These are phyloP conservation scores for Keithomyces neogunnii DNA, from an alignment of 2,329 filamentous ascomycete species.

Conservation along the genomic window DNA sequence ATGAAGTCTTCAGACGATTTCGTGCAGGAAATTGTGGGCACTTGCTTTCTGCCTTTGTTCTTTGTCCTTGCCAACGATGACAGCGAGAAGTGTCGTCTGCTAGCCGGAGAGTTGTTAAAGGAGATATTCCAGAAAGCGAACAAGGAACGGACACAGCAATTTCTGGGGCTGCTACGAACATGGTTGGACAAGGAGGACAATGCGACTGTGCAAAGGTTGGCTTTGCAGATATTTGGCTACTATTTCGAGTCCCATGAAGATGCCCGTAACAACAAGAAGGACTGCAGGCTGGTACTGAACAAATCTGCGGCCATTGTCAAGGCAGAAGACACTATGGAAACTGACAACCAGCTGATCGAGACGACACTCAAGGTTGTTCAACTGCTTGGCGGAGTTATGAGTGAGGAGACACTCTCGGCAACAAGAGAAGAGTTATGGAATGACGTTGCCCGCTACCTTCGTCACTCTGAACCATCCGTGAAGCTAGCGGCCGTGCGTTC, in stretches of 20 bases:
- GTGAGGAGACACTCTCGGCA: slow-evolving; percentile 52
- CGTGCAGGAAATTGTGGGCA: slow-evolving; percentile 71
- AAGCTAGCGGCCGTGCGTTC: slow-evolving; percentile 70
- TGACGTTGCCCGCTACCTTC: slow-evolving; percentile 58
- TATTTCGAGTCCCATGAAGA: slow-evolving; percentile 67
- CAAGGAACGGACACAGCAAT: slow-evolving; percentile 59
- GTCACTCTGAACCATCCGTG: slow-evolving; percentile 63
- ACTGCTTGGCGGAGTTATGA: slow-evolving; percentile 59
- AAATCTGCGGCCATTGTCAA: slow-evolving; percentile 45
- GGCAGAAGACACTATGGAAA: slow-evolving; percentile 41
- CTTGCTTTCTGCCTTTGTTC: slow-evolving; percentile 79
- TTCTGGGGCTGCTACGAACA: slow-evolving; percentile 60
- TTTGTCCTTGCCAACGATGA: slow-evolving; percentile 85
- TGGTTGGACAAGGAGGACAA: slow-evolving; percentile 76
- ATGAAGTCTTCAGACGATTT: slow-evolving; percentile 76
- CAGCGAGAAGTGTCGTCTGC: slow-evolving; percentile 72
- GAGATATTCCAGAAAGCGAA: slow-evolving; percentile 74
- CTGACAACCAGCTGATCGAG: slow-evolving; percentile 65
- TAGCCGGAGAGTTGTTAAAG: slow-evolving; percentile 72
- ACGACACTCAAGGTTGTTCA: slow-evolving; percentile 62
- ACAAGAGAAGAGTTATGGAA: slow-evolving; percentile 62
- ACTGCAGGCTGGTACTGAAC: slow-evolving; percentile 54
- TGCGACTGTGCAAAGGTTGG: slow-evolving; percentile 59
- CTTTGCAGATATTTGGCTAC: slow-evolving; percentile 71
- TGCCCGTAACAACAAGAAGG: slow-evolving; percentile 53